phyloP scores from a whole-genome alignment of 345 rosid species.

The Eucalyptus tenuipes region DNA sequence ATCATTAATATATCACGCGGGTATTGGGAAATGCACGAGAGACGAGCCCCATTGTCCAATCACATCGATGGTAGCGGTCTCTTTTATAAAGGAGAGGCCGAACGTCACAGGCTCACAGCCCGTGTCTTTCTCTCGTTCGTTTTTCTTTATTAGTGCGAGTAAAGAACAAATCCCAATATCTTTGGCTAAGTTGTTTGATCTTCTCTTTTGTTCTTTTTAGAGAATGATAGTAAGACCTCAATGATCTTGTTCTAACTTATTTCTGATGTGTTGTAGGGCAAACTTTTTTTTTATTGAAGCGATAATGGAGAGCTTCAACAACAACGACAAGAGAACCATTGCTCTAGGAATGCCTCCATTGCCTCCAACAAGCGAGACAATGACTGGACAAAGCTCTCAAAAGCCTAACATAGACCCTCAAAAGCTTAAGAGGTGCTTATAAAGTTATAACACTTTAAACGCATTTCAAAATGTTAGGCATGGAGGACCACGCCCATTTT shows the following conservation, averaged over 20 bases:
- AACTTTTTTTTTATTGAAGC: neutral
- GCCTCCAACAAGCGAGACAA: neutral
- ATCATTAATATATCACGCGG: neutral
- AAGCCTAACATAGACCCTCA: neutral
- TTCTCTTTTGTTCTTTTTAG: neutral
- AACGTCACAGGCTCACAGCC: neutral
- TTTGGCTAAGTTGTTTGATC: neutral
- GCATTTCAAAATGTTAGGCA: neutral
- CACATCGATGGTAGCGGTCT: neutral
- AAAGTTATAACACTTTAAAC: neutral
- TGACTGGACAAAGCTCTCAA: constrained; percentile 5
- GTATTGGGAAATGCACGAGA: neutral
- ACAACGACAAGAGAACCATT: neutral
- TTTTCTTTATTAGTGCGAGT: neutral
- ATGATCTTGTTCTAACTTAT: neutral
- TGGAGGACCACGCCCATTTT: neutral
- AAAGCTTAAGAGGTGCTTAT: neutral
- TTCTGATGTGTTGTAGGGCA: neutral
- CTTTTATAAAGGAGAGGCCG: neutral
- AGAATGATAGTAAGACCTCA: neutral
- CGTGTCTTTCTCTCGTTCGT: neutral
- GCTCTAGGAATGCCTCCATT: neutral
- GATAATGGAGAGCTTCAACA: neutral
- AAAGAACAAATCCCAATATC: neutral
- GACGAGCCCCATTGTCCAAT: neutral